A percentile compares a stretch with the other conserved stretches of the same genome.
Evolutionary conservation across 139 green algal species (phyloP).

Genomic region (Chlorella sp.): DNA sequence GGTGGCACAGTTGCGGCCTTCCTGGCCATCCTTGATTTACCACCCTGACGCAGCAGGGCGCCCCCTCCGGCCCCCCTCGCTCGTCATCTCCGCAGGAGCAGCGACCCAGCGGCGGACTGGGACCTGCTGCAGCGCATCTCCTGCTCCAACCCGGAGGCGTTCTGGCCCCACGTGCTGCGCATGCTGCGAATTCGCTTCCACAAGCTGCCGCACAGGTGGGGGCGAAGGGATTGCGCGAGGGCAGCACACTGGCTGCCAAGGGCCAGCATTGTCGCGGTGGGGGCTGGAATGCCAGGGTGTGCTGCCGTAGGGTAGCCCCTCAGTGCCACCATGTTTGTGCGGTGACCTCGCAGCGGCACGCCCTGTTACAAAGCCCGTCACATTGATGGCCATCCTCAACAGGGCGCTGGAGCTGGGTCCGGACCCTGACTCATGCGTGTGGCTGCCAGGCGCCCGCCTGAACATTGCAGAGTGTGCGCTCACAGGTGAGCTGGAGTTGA

Average conservation of each 20-base stretch:
- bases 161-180: conserved; percentile 65
- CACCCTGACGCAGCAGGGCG: not conserved
- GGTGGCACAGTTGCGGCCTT: too few species aligned
- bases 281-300: too few species aligned
- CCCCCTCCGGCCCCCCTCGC: not conserved
- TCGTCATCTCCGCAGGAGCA: conserved; percentile 16
- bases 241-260: not conserved
- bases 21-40: too few species aligned
- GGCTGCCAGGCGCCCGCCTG: conserved; percentile 79
- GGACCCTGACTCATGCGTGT: conserved; percentile 59
- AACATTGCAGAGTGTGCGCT: conserved; percentile 83
- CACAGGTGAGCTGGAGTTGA: not conserved
- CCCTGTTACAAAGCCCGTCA: too few species aligned
- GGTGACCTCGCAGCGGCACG: too few species aligned
- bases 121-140: conserved; percentile 66
- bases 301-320: too few species aligned
- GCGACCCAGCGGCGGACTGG: conserved; percentile 43
- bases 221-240: not conserved
- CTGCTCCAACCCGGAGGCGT: conserved; percentile 56
- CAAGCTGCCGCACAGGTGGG: conserved; percentile 40
- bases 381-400: too few species aligned
- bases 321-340: too few species aligned
- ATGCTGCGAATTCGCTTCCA: conserved; percentile 59
- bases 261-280: too few species aligned
- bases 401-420: conserved; percentile 40